A percentile compares a stretch with the other conserved stretches of the same genome.
Conservation (phyloP, 1,284 basidiomycete genomes). For the Cystobasidiaceae sp. region DNA sequence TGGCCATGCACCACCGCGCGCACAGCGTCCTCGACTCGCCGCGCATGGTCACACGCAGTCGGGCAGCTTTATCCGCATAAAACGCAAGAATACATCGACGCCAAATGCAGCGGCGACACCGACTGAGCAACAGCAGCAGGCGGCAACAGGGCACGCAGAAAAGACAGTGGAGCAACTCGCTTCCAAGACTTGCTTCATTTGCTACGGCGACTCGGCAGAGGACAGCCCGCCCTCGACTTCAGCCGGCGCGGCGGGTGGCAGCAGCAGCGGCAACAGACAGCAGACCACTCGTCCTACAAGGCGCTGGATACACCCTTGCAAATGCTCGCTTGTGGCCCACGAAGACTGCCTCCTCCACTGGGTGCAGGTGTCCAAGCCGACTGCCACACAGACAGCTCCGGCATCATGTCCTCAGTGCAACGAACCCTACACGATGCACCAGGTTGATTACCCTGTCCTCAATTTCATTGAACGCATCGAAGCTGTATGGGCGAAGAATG, state of each 20-base stretch:
- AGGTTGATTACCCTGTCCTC: slow-evolving; percentile 56
- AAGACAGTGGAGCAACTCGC: slow-evolving; percentile 20
- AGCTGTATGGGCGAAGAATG: slow-evolving; percentile 52
- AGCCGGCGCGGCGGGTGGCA: too few species aligned
- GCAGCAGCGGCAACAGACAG: neutral
- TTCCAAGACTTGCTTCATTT: slow-evolving; percentile 28
- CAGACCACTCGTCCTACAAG: slow-evolving; percentile 48
- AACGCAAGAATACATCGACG: slow-evolving; percentile 21
- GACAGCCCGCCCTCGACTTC: neutral
- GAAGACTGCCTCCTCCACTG: slow-evolving; percentile 47
- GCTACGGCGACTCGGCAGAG: slow-evolving; percentile 22
- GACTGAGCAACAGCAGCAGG: neutral
- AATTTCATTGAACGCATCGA: slow-evolving; percentile 54
- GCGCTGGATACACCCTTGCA: slow-evolving; percentile 77
- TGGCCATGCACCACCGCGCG: neutral
- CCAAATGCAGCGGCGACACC: neutral
- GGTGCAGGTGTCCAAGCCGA: slow-evolving; percentile 15
- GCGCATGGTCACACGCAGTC: slow-evolving; percentile 9
- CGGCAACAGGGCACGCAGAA: neutral
- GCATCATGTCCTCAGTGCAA: slow-evolving; percentile 65
- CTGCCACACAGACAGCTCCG: slow-evolving; percentile 39
- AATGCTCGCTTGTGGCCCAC: slow-evolving; percentile 70
- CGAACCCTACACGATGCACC: slow-evolving; percentile 60
- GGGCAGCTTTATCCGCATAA: slow-evolving; percentile 29
- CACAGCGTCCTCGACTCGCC: slow-evolving; percentile 11